phyloP scores from a whole-genome alignment of 805 yeast genomes.

The Zygosaccharomyces siamensis region DNA sequence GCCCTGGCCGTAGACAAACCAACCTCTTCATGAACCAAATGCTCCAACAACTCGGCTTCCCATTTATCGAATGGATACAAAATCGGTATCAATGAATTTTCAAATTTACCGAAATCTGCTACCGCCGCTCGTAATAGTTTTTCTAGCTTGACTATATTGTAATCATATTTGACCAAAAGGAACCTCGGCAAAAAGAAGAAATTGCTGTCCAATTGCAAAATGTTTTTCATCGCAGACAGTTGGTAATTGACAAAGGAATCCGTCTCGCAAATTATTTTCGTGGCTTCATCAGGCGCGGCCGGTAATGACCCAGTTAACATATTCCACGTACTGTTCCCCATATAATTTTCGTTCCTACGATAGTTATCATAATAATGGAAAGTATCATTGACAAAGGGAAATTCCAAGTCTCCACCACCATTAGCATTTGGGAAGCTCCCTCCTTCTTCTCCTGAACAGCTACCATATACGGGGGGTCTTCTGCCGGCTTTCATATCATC shows the following conservation, averaged over 20 bases:
- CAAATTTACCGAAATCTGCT: slow-evolving; percentile 15
- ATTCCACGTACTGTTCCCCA: slow-evolving; percentile 30
- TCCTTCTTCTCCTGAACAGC: neutral
- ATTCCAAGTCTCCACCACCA: slow-evolving; percentile 11
- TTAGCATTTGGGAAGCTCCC: neutral
- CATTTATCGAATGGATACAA: slow-evolving; percentile 22
- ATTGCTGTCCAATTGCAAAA: slow-evolving; percentile 20
- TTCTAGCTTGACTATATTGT: slow-evolving; percentile 10
- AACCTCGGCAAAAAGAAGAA: slow-evolving; percentile 20
- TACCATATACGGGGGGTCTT: neutral
- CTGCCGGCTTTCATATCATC: neutral
- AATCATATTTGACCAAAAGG: slow-evolving; percentile 17
- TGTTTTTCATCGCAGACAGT: slow-evolving; percentile 9
- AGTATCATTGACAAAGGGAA: slow-evolving; percentile 29
- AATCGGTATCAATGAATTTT: slow-evolving; percentile 25
- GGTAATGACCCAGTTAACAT: slow-evolving; percentile 8
- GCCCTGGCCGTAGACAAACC: neutral
- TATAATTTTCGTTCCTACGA: slow-evolving; percentile 12
- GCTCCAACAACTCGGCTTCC: slow-evolving; percentile 9
- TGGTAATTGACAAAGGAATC: slow-evolving; percentile 9
- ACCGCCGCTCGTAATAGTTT: slow-evolving; percentile 11
- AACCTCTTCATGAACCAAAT: neutral
- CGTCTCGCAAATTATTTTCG: neutral
- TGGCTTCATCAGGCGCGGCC: neutral
- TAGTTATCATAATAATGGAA: slow-evolving; percentile 25